phyloP scores from a whole-genome alignment of 192 early-diverging fungal species.

The Coemansia sp. region DNA sequence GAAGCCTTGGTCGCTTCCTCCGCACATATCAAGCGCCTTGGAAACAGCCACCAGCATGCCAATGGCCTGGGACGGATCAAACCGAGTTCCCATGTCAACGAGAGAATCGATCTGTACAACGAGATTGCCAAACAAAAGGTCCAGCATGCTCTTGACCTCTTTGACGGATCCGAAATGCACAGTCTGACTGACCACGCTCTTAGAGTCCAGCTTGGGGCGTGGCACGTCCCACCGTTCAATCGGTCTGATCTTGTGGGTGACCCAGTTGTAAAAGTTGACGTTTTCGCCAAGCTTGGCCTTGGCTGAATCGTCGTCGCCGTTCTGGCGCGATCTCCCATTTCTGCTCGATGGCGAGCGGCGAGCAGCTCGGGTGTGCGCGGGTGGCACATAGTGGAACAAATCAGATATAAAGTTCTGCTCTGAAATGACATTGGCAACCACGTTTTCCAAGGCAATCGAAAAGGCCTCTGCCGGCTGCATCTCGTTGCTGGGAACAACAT shows the following conservation, averaged over 20 bases:
- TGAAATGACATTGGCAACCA: conserved; percentile 65
- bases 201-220: conserved; percentile 40
- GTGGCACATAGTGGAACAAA: conserved; percentile 68
- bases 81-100: conserved; percentile 72
- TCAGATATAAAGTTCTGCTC: conserved; percentile 94
- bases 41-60: conserved; percentile 85
- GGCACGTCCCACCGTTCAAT: conserved; percentile 37
- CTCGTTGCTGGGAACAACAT: conserved; percentile 9
- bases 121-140: conserved; percentile 72
- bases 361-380: conserved; percentile 32
- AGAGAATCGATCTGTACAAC: conserved; percentile 67
- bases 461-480: conserved; percentile 46
- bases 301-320: conserved; percentile 4
- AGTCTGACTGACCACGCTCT: conserved; percentile 33
- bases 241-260: conserved; percentile 34
- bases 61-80: conserved; percentile 68
- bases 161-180: conserved; percentile 48
- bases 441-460: conserved; percentile 35
- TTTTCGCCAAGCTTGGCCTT: conserved; percentile 20
- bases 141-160: conserved; percentile 70
- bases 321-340: not conserved
- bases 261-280: conserved; percentile 48
- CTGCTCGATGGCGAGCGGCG: conserved; percentile 4
- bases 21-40: conserved; percentile 61
- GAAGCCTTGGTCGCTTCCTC: conserved; percentile 70